Evolutionary conservation across 2,329 filamentous ascomycete species (phyloP).

Genomic region (Neophaeococcomyces aloes): DNA sequence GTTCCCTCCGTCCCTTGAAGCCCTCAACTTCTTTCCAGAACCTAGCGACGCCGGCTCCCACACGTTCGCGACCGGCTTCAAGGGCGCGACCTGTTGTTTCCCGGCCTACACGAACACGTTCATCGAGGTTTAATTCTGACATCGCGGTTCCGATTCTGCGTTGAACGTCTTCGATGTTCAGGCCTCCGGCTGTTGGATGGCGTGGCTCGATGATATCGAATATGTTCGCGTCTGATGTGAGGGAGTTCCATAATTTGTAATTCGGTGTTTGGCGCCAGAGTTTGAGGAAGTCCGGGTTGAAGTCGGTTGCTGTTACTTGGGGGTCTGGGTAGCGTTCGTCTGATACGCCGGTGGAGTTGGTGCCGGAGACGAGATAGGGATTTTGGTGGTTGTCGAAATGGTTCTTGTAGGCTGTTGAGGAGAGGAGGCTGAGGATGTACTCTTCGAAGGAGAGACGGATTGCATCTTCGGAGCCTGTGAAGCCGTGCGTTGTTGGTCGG

Average conservation of each 20-base stretch:
- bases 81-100: constrained; percentile 83
- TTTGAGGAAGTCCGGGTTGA: constrained; percentile 73
- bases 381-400: constrained; percentile 46
- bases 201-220: constrained; percentile 91
- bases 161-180: constrained; percentile 91
- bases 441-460: constrained; percentile 96
- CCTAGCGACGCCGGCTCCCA: constrained; percentile 12
- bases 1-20: constrained; percentile 10
- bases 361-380: constrained; percentile 29
- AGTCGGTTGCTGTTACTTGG: constrained; percentile 74
- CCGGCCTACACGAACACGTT: constrained; percentile 69
- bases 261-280: constrained; percentile 83
- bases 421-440: constrained; percentile 80
- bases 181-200: constrained; percentile 83
- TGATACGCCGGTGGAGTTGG: constrained; percentile 20
- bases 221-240: constrained; percentile 67
- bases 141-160: constrained; percentile 83
- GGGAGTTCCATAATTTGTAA: constrained; percentile 72
- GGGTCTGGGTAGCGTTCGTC: constrained; percentile 26
- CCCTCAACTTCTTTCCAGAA: constrained; percentile 19
- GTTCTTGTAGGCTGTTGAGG: constrained; percentile 79
- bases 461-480: constrained; percentile 91
- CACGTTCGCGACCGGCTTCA: constrained; percentile 62
- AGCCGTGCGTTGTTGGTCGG: constrained; percentile 87
- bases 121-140: constrained; percentile 85